Evolutionary conservation across 2,329 filamentous ascomycete genomes (phyloP), one percentile per base, ranked within the genome.

Genomic region (Cercospora sp.): DNA sequence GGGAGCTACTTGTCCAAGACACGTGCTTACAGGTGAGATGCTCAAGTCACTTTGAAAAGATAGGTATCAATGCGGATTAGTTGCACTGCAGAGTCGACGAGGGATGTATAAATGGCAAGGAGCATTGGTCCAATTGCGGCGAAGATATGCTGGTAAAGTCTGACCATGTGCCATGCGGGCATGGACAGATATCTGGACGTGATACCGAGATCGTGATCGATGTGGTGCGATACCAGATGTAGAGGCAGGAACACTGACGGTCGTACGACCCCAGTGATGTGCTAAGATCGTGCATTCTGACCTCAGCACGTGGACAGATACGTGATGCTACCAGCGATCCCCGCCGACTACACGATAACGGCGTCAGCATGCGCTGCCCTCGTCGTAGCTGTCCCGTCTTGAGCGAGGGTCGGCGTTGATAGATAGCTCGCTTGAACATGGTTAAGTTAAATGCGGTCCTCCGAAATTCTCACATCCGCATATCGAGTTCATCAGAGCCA

Each of bases 401-500:
- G n/a, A n/a, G n/a, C n/a, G n/a, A n/a, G n/a, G n/a, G n/a, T n/a
- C n/a, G n/a, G 21, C 21, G 21, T 21, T n/a, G n/a, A n/a, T n/a
- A n/a, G n/a, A n/a, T n/a, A n/a, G n/a, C n/a, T n/a, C n/a, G n/a
- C n/a, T n/a, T n/a, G n/a, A n/a, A n/a, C n/a, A n/a, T n/a, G n/a
- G n/a, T n/a, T n/a, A n/a, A n/a, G n/a, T n/a, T n/a, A n/a, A n/a
- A n/a, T n/a, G n/a, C n/a, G n/a, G n/a, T n/a, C n/a, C n/a, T n/a
- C n/a, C n/a, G n/a, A n/a, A n/a, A n/a, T n/a, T n/a, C n/a, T n/a
- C 32, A 34, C 5, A 34, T 34, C 32, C 10, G 3, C 40, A n/a
- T 43, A n/a, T 61, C 66, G 13, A 68, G 53, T 2, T 32, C 55
- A 37, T 68, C 62, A 9, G 66, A 68, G 5, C 58, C 40, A 21